These are phyloP conservation scores for Diaporthe longicolla DNA, from an alignment of 2,329 filamentous ascomycete genomes.

Conservation along the genomic window DNA sequence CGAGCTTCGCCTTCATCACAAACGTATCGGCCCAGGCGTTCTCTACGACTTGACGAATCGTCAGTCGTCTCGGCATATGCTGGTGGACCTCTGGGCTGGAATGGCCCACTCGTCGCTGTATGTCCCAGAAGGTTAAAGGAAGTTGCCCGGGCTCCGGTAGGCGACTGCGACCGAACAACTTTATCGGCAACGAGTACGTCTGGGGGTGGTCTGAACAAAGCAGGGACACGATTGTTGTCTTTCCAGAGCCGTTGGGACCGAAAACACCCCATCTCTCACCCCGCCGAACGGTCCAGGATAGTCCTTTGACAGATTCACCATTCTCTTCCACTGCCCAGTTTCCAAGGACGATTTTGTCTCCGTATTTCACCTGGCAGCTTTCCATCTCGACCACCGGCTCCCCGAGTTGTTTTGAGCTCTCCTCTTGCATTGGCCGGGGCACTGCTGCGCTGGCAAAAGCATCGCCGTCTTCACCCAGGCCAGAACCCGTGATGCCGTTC, in stretches of 20 bases:
- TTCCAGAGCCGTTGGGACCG: conserved; percentile 94
- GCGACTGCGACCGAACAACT: conserved; percentile 85
- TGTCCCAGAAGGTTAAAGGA: conserved; percentile 91
- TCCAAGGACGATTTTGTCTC: conserved; percentile 81
- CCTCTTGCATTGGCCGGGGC: conserved; percentile 9
- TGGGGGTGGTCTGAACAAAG: conserved; percentile 97
- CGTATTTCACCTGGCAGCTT: conserved; percentile 86
- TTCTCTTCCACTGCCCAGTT: conserved; percentile 78
- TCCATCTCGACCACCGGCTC: conserved; percentile 89
- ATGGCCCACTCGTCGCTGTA: conserved; percentile 91
- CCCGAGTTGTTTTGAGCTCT: conserved; percentile 56
- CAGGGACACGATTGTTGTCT: conserved; percentile 93
- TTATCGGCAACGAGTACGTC: conserved; percentile 89
- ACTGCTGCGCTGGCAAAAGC: conserved; percentile 27
- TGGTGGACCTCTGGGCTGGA: conserved; percentile 95
- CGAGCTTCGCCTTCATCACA: conserved; percentile 76
- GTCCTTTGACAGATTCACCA: conserved; percentile 68
- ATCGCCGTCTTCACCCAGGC: conserved; percentile 52
- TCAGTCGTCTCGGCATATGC: conserved; percentile 86
- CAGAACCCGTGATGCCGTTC: conserved; percentile 55
- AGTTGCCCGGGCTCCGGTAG: conserved; percentile 77
- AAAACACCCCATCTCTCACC: conserved; percentile 94
- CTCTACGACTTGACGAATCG: conserved; percentile 81
- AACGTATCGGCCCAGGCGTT: conserved; percentile 95
- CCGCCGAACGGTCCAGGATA: conserved; percentile 86